phyloP scores from a whole-genome alignment of 371 early-diverging fungal genomes.

The Nosema granulosis region DNA sequence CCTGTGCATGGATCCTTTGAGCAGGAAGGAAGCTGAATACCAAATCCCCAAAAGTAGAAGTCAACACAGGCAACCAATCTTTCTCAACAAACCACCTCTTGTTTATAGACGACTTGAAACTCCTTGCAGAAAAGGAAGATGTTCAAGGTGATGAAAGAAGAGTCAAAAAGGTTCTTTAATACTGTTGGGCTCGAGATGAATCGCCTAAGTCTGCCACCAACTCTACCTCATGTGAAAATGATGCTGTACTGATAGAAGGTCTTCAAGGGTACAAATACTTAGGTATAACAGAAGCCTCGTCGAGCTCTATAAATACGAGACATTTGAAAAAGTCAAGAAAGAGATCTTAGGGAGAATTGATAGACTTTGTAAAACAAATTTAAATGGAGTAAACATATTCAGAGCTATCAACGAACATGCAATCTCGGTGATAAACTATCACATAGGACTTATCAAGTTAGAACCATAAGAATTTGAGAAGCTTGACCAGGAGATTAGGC shows the following conservation, averaged over 20 bases:
- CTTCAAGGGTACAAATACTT: neutral
- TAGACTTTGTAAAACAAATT: neutral
- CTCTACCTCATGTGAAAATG: neutral
- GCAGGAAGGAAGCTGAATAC: neutral
- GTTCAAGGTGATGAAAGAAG: neutral
- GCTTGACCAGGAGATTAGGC: neutral
- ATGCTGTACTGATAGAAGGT: neutral
- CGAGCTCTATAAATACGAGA: constrained; percentile 11
- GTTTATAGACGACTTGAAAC: neutral
- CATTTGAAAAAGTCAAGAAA: constrained; percentile 1
- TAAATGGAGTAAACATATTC: constrained; percentile 10
- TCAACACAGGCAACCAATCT: neutral
- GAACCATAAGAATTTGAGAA: neutral
- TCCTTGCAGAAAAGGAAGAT: neutral
- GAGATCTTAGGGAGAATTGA: neutral
- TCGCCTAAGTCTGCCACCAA: neutral
- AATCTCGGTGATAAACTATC: neutral
- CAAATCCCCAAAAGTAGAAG: neutral
- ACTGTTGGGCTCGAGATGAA: constrained; percentile 2
- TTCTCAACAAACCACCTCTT: neutral
- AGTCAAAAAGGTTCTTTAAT: neutral
- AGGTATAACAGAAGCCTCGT: neutral
- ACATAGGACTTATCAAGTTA: neutral
- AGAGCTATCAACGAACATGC: constrained; percentile 1
- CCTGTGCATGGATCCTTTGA: neutral